Evolutionary conservation across 2,329 filamentous ascomycete species (phyloP).

Genomic region (Aspergillus pseudonomiae): DNA sequence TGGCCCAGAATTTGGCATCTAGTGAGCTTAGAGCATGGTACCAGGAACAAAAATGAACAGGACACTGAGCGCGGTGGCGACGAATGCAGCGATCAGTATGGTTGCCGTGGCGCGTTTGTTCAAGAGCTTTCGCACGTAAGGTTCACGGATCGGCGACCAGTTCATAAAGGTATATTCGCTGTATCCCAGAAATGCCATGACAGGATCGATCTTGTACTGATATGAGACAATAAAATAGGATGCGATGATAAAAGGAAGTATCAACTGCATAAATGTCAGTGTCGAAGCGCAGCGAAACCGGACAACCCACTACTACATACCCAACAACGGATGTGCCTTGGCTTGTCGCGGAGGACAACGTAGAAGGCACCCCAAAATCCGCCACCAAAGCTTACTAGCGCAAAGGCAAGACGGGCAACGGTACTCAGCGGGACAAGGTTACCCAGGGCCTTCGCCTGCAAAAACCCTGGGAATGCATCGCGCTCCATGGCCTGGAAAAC

Average conservation of each 20-base stretch:
- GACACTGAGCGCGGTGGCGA: constrained; percentile 80
- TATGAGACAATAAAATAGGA: constrained; percentile 88
- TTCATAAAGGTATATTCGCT: constrained; percentile 97
- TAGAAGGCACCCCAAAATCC: constrained; percentile 94
- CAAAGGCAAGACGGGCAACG: constrained; percentile 81
- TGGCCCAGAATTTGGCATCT: background rate
- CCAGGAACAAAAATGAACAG: constrained; percentile 96
- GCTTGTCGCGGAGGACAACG: constrained; percentile 85
- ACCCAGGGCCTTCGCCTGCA: constrained; percentile 91
- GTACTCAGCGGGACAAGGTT: constrained; percentile 93
- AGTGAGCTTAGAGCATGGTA: constrained; percentile 48
- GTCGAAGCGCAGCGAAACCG: constrained; percentile 10
- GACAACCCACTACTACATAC: constrained; percentile 57
- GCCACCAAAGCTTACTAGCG: constrained; percentile 82
- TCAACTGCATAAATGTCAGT: constrained; percentile 55
- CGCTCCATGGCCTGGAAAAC: constrained; percentile 99
- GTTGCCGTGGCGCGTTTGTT: constrained; percentile 82
- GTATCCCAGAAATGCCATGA: constrained; percentile 83
- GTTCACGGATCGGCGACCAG: constrained; percentile 84
- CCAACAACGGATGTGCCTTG: constrained; percentile 76
- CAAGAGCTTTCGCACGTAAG: constrained; percentile 84
- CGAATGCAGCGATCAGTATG: constrained; percentile 70
- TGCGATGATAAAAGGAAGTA: constrained; percentile 88
- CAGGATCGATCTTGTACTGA: constrained; percentile 91
- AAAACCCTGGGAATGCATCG: constrained; percentile 96